Conservation (phyloP, 1,284 basidiomycete genomes). For the Cronartium quercuum region DNA sequence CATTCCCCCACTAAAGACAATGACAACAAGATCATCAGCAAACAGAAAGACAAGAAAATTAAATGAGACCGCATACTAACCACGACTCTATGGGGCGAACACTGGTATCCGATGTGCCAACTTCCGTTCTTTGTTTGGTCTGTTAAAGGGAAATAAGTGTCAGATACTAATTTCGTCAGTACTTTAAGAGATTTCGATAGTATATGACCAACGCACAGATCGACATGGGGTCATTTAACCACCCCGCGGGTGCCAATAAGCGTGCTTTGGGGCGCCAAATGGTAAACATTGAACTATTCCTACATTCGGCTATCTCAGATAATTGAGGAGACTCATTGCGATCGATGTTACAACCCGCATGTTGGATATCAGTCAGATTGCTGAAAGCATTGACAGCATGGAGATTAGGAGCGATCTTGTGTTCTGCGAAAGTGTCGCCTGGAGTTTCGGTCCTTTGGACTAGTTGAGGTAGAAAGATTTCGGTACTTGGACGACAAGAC, state of each 20-base stretch:
- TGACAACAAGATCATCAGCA: neutral
- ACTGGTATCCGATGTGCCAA: conserved; percentile 43
- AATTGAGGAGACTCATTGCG: conserved; percentile 27
- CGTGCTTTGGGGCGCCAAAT: conserved; percentile 42
- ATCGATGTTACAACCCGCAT: neutral
- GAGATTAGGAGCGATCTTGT: neutral
- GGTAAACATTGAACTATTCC: conserved; percentile 41
- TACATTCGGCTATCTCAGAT: conserved; percentile 40
- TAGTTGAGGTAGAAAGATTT: too few relatives aligned
- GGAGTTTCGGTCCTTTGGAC: neutral
- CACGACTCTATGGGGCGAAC: conserved; percentile 35
- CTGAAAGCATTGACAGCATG: neutral
- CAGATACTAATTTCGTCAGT: too few relatives aligned
- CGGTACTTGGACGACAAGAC: too few relatives aligned
- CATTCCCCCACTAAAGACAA: conserved; percentile 42
- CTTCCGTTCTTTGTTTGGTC: conserved; percentile 41
- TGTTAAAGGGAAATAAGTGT: conserved; percentile 28
- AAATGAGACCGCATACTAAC: conserved; percentile 9
- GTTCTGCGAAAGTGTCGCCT: neutral
- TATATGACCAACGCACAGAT: conserved; percentile 8
- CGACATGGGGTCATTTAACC: conserved; percentile 42
- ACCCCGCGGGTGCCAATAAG: conserved; percentile 42
- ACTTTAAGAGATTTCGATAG: too few relatives aligned
- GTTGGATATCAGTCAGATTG: neutral
- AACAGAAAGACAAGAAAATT: neutral